Conservation (phyloP, 768 basidiomycete species). For the Cystoderma amianthinum region DNA sequence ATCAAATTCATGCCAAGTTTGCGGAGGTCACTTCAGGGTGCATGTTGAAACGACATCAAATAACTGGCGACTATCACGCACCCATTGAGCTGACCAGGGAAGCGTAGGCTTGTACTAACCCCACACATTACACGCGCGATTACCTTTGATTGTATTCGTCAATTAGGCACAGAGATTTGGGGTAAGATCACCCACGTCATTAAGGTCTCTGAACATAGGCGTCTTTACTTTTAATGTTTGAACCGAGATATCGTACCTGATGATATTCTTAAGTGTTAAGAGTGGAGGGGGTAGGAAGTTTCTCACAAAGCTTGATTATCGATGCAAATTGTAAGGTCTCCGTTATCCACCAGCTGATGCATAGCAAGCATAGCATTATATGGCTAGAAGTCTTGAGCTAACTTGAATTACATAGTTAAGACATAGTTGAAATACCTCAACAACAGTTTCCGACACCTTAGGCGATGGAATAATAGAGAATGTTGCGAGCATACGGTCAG, state of each 20-base stretch:
- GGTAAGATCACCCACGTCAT: slow-evolving; percentile 38
- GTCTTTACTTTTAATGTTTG: slow-evolving; percentile 57
- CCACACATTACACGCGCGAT: slow-evolving; percentile 93
- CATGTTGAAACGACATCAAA: no score
- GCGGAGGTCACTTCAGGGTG: slow-evolving; percentile 62
- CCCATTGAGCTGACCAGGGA: slow-evolving; percentile 94
- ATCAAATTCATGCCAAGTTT: slow-evolving; percentile 92
- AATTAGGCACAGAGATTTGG: not conserved
- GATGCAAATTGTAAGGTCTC: slow-evolving; percentile 77
- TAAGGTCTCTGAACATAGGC: slow-evolving; percentile 63
- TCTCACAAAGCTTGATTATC: slow-evolving; percentile 83
- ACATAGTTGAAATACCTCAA: slow-evolving; percentile 53
- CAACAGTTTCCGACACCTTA: slow-evolving; percentile 50
- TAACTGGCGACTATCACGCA: no score
- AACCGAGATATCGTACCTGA: slow-evolving; percentile 67
- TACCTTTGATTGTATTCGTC: slow-evolving; percentile 30
- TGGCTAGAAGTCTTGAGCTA: slow-evolving; percentile 52
- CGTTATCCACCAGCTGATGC: slow-evolving; percentile 85
- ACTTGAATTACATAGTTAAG: slow-evolving; percentile 24
- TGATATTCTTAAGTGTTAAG: not conserved
- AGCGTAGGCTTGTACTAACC: slow-evolving; percentile 84
- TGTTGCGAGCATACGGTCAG: slow-evolving; percentile 49
- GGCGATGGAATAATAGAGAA: slow-evolving; percentile 50
- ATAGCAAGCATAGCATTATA: slow-evolving; percentile 83
- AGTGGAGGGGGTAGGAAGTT: not conserved